Base-by-base conservation (phyloP, 2,329 filamentous ascomycete species). In the Hypoxylon sp. region DNA sequence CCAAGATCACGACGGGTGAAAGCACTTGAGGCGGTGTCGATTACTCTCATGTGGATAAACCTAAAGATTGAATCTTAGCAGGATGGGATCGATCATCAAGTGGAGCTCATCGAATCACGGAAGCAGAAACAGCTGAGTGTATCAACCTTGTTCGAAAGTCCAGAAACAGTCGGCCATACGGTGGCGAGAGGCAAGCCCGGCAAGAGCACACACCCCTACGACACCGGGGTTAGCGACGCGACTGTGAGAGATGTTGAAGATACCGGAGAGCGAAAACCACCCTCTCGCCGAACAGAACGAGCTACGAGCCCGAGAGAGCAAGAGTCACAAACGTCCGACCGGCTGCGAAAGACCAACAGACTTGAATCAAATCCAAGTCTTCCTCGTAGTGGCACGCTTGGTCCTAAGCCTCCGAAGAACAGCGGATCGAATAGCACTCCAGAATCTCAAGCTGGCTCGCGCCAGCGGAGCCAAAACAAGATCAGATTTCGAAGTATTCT, bases 121-220 rank as follows among this genome's bases (percentile, higher is more conserved):
- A 69, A 56, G 41, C 65, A 55, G 19, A 68, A 68, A 43, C 49
- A 58, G 21, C 38, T 49, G 6, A 74, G 55, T 23, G 5, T 30
- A 2, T 60, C 60, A 11, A 62, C 61, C 11, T 36, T 58, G 14
- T 45, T 48, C 13, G 60, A 43, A 43, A 34, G 23, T 28, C n/a
- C 53, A 10, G 23, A 45, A 14, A 34, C 10, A 38, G 41, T 23
- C 28, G 52, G 25, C 6, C 38, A 34, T 2, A 23, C n/a, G 13
- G 14, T 48, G 17, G 46, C 50, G n/a, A 65, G 64, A 11, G 45
- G 48, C 3, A 72, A 61, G 23, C 75, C 75, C 1, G 76, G 76
- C 4, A 70, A 73, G 51, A 77, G 76, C 62, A 77, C 71, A 11
- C 73, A 78, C 30, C 76, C 76, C 0, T 78, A 78, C 50, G 75